A percentile compares a stretch with the other conserved stretches of the same genome.
Conservation (phyloP, 345 rosid genomes). For the Pistacia atlantica region DNA sequence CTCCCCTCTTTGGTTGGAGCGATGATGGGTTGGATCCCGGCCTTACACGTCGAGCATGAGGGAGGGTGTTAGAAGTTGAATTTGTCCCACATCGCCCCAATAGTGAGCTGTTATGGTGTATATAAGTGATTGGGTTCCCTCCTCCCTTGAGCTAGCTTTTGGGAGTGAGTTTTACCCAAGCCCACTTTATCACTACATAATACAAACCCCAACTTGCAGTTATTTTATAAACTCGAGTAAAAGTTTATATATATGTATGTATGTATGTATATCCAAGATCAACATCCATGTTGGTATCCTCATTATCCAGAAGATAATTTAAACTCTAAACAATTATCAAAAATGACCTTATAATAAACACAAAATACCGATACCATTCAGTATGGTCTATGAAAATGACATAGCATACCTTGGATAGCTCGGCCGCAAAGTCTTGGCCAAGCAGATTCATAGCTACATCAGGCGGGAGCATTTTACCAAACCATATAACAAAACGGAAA, state of each 20-base stretch:
- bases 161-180: no score
- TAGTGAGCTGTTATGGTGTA: no score
- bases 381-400: slow-evolving; percentile 3
- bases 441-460: slow-evolving; percentile 78
- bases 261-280: neutral
- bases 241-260: no score
- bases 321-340: neutral
- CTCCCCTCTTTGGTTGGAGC: no score
- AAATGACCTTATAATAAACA: neutral
- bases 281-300: neutral
- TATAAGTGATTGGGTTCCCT: no score
- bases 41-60: no score
- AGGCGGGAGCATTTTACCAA: slow-evolving; percentile 95
- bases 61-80: no score
- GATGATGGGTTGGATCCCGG: no score
- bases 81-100: no score
- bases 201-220: neutral
- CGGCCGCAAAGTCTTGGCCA: slow-evolving; percentile 85
- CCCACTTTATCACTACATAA: neutral
- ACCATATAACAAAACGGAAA: slow-evolving; percentile 82
- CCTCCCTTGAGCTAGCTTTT: no score
- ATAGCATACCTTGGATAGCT: slow-evolving; percentile 74
- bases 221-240: neutral
- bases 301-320: neutral
- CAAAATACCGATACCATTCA: neutral